phyloP scores from a whole-genome alignment of 1,284 basidiomycete species.

The Ceratobasidium sp. region DNA sequence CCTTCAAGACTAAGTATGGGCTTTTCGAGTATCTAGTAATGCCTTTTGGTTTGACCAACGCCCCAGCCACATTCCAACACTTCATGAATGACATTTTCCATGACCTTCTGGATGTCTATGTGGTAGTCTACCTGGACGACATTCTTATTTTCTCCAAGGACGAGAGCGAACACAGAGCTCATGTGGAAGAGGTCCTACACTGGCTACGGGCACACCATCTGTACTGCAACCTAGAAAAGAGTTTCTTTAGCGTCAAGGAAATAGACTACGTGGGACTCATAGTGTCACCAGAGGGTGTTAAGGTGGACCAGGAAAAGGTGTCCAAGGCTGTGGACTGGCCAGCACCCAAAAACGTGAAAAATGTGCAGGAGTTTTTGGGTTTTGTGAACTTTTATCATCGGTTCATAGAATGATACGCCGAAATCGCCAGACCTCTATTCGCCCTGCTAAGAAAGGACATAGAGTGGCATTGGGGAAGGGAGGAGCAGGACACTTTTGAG shows the following conservation, averaged over 20 bases:
- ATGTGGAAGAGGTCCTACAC: conserved; percentile 48
- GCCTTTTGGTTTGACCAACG: conserved; percentile 34
- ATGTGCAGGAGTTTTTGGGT: no score
- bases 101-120: no score
- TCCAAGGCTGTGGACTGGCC: no score
- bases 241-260: conserved; percentile 46
- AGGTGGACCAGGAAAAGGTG: conserved; percentile 50
- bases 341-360: no score
- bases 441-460: conserved; percentile 45
- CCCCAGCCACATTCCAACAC: conserved; percentile 50
- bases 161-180: conserved; percentile 51
- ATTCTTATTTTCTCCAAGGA: no score
- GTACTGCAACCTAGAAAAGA: conserved; percentile 47
- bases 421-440: conserved; percentile 47
- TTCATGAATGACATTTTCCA: no score
- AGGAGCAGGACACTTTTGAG: conserved; percentile 47
- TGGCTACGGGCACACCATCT: conserved; percentile 43
- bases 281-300: conserved; percentile 42
- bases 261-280: conserved; percentile 52
- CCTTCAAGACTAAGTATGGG: conserved; percentile 31
- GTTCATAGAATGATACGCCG: conserved; percentile 51
- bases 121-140: no score
- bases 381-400: no score
- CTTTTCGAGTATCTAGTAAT: conserved; percentile 40
- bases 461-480: conserved; percentile 42